Conservation (phyloP, 345 rosid genomes). For the Mangifera indica region DNA sequence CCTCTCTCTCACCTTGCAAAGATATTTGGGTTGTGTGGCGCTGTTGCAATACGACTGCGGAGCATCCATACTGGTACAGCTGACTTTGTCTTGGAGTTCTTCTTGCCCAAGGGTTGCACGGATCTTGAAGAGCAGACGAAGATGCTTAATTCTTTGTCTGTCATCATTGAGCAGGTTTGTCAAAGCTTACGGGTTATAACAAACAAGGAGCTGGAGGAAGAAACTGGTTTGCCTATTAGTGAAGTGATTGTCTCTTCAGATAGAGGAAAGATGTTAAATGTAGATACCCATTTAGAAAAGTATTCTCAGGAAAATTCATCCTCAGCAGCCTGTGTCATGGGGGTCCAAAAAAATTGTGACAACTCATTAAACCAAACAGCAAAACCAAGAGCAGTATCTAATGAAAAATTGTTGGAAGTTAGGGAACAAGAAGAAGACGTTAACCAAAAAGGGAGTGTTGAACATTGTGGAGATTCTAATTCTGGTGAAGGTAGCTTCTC, state of each 20-base stretch:
- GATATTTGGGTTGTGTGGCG: slow-evolving; percentile 70
- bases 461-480: slow-evolving; percentile 41
- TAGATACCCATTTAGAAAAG: slow-evolving; percentile 32
- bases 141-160: slow-evolving; percentile 68
- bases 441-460: slow-evolving; percentile 37
- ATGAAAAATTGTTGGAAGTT: slow-evolving; percentile 26
- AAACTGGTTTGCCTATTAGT: slow-evolving; percentile 34
- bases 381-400: slow-evolving; percentile 26
- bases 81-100: slow-evolving; percentile 91
- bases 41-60: slow-evolving; percentile 83
- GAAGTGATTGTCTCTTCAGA: slow-evolving; percentile 35
- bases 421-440: slow-evolving; percentile 30
- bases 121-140: slow-evolving; percentile 60
- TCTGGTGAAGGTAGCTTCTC: slow-evolving; percentile 48
- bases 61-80: slow-evolving; percentile 59
- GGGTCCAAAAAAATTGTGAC: slow-evolving; percentile 29
- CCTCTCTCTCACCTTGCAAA: slow-evolving; percentile 97
- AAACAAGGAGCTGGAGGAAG: slow-evolving; percentile 67
- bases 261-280: slow-evolving; percentile 38
- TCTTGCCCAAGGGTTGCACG: slow-evolving; percentile 70
- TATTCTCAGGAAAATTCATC: slow-evolving; percentile 32
- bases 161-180: slow-evolving; percentile 66
- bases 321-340: slow-evolving; percentile 27
- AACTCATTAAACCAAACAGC: slow-evolving; percentile 24
- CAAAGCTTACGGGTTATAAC: slow-evolving; percentile 72